These are phyloP conservation scores for Zangia roseola DNA, from an alignment of 768 basidiomycete genomes.

Conservation along the genomic window DNA sequence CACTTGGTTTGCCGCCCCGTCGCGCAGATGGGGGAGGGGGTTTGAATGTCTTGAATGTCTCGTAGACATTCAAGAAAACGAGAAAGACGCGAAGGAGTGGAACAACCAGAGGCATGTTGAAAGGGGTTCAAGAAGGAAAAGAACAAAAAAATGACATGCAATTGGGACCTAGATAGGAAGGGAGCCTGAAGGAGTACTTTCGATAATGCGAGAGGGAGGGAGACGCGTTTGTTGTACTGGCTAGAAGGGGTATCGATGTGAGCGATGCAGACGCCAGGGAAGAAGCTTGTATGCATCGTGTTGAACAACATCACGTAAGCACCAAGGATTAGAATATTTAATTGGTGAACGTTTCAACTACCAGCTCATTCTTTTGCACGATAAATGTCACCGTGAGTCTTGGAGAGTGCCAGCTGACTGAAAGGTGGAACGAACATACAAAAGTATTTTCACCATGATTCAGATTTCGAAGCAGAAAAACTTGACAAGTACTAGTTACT, in stretches of 20 bases:
- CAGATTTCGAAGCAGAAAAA: too few species aligned
- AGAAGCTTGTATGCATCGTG: conserved; percentile 7
- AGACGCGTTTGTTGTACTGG: conserved; percentile 9
- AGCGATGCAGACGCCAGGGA: neutral
- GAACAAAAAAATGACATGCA: conserved; percentile 10
- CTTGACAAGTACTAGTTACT: neutral
- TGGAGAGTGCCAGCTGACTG: too few species aligned
- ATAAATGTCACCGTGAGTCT: too few species aligned
- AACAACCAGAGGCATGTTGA: conserved; percentile 63
- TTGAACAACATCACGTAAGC: conserved; percentile 23
- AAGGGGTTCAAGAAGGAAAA: conserved; percentile 4
- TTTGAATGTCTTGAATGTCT: conserved; percentile 82
- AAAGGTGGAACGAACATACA: too few species aligned
- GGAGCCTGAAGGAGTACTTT: neutral
- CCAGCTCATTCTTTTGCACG: too few species aligned
- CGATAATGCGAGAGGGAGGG: neutral
- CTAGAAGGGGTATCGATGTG: conserved; percentile 26
- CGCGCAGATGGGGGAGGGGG: conserved; percentile 52
- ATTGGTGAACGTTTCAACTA: neutral
- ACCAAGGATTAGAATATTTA: neutral
- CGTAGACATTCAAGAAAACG: conserved; percentile 77
- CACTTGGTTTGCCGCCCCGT: conserved; percentile 57
- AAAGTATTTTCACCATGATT: too few species aligned
- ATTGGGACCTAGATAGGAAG: neutral
- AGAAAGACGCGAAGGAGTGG: conserved; percentile 66